Evolutionary conservation across 1,284 basidiomycete genomes (phyloP).

Genomic region (Meripilus lineatus): DNA sequence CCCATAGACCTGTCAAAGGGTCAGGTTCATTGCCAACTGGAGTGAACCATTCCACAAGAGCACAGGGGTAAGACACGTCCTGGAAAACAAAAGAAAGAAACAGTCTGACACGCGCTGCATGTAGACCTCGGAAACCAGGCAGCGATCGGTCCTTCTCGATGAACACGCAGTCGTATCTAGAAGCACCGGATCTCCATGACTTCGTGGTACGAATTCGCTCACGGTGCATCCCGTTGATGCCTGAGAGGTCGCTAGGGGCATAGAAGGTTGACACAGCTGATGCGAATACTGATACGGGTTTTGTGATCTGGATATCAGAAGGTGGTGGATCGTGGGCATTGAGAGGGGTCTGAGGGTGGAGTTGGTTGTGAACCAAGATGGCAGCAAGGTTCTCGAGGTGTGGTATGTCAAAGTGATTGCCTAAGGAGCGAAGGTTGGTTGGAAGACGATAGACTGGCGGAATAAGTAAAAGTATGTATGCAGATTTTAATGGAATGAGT

Average conservation of each 20-base stretch:
- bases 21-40: slow-evolving; percentile 6
- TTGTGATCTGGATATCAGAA: too few species aligned
- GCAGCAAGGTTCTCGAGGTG: too few species aligned
- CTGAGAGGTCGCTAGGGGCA: slow-evolving; percentile 28
- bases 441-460: too few species aligned
- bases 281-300: too few species aligned
- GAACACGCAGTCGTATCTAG: slow-evolving; percentile 5
- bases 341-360: too few species aligned
- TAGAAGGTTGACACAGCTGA: slow-evolving; percentile 25
- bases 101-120: slow-evolving; percentile 5
- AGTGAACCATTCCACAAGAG: background rate
- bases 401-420: too few species aligned
- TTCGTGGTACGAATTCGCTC: slow-evolving; percentile 15
- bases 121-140: background rate
- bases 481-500: too few species aligned
- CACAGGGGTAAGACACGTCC: background rate
- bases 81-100: slow-evolving; percentile 4
- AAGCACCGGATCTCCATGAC: slow-evolving; percentile 3
- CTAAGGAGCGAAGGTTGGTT: too few species aligned
- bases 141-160: background rate
- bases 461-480: too few species aligned
- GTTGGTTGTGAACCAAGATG: too few species aligned
- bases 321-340: too few species aligned
- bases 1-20: background rate
- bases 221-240: too few species aligned